A percentile compares a stretch with the other conserved stretches of the same genome.
These are phyloP conservation scores for Radiomyces spectabilis DNA, from an alignment of 192 early-diverging fungal genomes.

Conservation along the genomic window DNA sequence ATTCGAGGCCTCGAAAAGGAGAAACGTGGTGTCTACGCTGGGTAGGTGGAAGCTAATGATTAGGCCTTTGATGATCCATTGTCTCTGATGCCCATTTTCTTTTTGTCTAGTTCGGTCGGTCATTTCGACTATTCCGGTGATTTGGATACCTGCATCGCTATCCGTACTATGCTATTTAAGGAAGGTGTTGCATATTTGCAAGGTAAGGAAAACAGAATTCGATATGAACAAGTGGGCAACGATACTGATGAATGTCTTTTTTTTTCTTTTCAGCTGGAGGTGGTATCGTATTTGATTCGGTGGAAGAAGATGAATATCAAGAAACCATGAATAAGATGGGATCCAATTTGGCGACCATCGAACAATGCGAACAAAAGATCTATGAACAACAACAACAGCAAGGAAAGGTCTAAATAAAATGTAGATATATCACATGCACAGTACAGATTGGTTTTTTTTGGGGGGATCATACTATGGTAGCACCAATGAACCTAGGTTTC, in stretches of 20 bases:
- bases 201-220: slow-evolving; percentile 27
- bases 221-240: not conserved
- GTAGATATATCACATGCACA: too few species aligned
- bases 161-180: slow-evolving; percentile 98
- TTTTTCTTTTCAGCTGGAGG: slow-evolving; percentile 48
- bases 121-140: slow-evolving; percentile 91
- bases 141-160: slow-evolving; percentile 96
- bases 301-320: slow-evolving; percentile 86
- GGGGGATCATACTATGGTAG: too few species aligned
- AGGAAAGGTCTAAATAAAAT: too few species aligned
- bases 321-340: slow-evolving; percentile 96
- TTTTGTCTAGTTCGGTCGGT: slow-evolving; percentile 61
- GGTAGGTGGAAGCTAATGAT: slow-evolving; percentile 27
- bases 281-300: slow-evolving; percentile 94
- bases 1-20: slow-evolving; percentile 86
- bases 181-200: slow-evolving; percentile 92
- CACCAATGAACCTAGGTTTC: too few species aligned
- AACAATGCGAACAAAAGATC: slow-evolving; percentile 76
- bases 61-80: too few species aligned
- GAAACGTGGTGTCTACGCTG: slow-evolving; percentile 88
- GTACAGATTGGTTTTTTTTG: too few species aligned
- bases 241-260: not conserved
- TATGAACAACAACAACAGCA: slow-evolving; percentile 56
- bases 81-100: not conserved
- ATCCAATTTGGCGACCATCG: slow-evolving; percentile 83